A percentile compares a stretch with the other conserved stretches of the same genome.
Conservation (phyloP, 2,329 filamentous ascomycete genomes). For the Diaporthe humulicola region DNA sequence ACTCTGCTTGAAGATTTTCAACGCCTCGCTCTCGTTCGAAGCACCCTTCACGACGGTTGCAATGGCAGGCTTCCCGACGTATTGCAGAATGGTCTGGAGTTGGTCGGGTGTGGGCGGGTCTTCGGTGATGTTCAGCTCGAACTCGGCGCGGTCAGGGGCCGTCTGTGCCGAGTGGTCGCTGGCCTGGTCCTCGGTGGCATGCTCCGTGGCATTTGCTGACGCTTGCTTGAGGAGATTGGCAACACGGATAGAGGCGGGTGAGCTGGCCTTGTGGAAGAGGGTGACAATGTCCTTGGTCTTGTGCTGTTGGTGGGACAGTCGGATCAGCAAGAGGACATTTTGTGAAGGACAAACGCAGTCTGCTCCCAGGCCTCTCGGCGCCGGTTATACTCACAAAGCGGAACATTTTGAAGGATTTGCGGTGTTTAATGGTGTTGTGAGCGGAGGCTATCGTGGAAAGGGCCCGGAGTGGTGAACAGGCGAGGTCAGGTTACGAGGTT, state of each 20-base stretch:
- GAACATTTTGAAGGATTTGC: slow-evolving; percentile 55
- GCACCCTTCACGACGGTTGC: slow-evolving; percentile 79
- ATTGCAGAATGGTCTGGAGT: slow-evolving; percentile 53
- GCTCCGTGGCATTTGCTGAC: slow-evolving; percentile 75
- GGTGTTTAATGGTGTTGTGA: slow-evolving; percentile 12
- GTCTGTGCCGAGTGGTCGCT: slow-evolving; percentile 74
- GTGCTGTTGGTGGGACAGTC: slow-evolving; percentile 61
- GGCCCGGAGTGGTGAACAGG: neutral
- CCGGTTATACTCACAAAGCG: slow-evolving; percentile 56
- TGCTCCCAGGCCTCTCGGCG: neutral
- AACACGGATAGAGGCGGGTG: slow-evolving; percentile 79
- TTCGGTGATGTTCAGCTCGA: slow-evolving; percentile 75
- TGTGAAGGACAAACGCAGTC: slow-evolving; percentile 10
- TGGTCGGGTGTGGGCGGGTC: slow-evolving; percentile 71
- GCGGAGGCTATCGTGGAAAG: neutral
- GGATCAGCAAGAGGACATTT: neutral
- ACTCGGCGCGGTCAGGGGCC: slow-evolving; percentile 71
- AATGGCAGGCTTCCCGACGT: slow-evolving; percentile 73
- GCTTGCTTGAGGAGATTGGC: slow-evolving; percentile 85
- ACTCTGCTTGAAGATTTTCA: slow-evolving; percentile 82
- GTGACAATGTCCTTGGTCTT: slow-evolving; percentile 93
- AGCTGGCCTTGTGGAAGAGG: slow-evolving; percentile 90
- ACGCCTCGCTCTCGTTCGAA: slow-evolving; percentile 78
- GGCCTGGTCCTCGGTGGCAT: slow-evolving; percentile 81
- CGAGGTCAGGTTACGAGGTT: slow-evolving; percentile 20